Evolutionary conservation across 345 rosid genomes (phyloP).

Genomic region (Hypericum androsaemum): DNA sequence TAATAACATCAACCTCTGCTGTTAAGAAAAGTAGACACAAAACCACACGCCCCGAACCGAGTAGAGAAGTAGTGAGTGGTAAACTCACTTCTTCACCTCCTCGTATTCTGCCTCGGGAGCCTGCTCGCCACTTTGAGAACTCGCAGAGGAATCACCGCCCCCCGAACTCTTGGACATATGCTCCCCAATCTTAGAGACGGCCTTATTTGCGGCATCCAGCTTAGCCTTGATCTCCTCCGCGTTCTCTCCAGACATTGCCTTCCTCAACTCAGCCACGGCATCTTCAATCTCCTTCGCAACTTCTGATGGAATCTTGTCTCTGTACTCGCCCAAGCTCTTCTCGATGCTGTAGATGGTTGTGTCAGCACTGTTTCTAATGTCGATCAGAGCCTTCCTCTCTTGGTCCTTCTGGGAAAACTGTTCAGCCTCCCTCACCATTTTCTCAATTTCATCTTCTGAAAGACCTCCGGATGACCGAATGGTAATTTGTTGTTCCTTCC

Average conservation of each 20-base stretch:
- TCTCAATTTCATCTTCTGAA: conserved; percentile 26
- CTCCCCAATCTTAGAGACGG: conserved; percentile 29
- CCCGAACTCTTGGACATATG: conserved; percentile 25
- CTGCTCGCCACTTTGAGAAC: conserved; percentile 18
- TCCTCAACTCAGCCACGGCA: conserved; percentile 23
- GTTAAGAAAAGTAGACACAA: too few species aligned
- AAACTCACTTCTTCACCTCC: conserved; percentile 26
- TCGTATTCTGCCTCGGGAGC: conserved; percentile 29
- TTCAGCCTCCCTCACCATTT: conserved; percentile 32
- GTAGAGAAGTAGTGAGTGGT: not conserved
- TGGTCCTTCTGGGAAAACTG: conserved; percentile 26
- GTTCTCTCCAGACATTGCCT: conserved; percentile 18
- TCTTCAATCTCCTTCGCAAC: conserved; percentile 23
- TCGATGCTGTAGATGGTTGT: conserved; percentile 25
- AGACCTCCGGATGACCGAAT: conserved; percentile 26
- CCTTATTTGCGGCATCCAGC: conserved; percentile 26
- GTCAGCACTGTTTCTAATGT: conserved; percentile 23
- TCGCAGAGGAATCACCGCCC: conserved; percentile 11
- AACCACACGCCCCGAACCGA: too few species aligned
- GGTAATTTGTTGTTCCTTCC: conserved; percentile 23
- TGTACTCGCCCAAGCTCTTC: conserved; percentile 26
- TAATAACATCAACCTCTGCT: too few species aligned
- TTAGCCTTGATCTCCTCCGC: conserved; percentile 22
- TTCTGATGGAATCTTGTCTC: conserved; percentile 26
- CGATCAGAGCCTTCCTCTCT: conserved; percentile 24